Evolutionary conservation across 305 asterid species (phyloP).

Genomic region (Plantago coronopus): DNA sequence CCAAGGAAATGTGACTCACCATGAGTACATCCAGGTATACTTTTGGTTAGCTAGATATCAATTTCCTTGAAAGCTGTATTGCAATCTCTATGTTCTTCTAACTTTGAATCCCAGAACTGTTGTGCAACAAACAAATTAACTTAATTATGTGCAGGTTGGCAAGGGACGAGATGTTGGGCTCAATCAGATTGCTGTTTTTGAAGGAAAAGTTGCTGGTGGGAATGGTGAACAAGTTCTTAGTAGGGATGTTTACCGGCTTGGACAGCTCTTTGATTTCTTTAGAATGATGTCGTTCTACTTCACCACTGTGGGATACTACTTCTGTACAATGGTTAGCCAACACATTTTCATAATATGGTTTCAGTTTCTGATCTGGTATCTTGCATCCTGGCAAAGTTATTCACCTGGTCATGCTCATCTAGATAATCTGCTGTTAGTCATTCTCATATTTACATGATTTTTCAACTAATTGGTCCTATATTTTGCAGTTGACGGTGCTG

Average conservation of each 20-base stretch:
- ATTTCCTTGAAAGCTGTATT: neutral
- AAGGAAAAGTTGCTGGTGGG: slow-evolving; percentile 97
- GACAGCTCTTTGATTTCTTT: slow-evolving; percentile 91
- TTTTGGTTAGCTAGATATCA: neutral
- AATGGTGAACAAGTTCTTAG: slow-evolving; percentile 96
- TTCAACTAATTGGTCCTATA: slow-evolving; percentile 11
- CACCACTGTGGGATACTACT: slow-evolving; percentile 93
- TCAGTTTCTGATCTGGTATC: slow-evolving; percentile 21
- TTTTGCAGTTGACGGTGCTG: slow-evolving; percentile 91
- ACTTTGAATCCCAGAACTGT: slow-evolving; percentile 11
- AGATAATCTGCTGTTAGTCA: slow-evolving; percentile 19
- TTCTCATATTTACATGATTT: slow-evolving; percentile 10
- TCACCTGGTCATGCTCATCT: neutral
- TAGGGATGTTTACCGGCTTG: slow-evolving; percentile 90
- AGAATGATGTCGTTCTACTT: slow-evolving; percentile 92
- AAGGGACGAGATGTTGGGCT: slow-evolving; percentile 92
- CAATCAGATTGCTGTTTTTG: slow-evolving; percentile 90
- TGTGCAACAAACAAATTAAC: slow-evolving; percentile 23
- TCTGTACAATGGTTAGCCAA: slow-evolving; percentile 81
- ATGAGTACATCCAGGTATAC: slow-evolving; percentile 91
- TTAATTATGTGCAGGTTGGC: slow-evolving; percentile 55
- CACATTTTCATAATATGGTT: slow-evolving; percentile 1
- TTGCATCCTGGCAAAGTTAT: slow-evolving; percentile 3
- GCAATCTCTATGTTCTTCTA: neutral
- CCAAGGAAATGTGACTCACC: slow-evolving; percentile 97